Evolutionary conservation across 139 green algal genomes (phyloP), one percentile per base, ranked within the genome.

Genomic region (Yamagishiella unicocca): DNA sequence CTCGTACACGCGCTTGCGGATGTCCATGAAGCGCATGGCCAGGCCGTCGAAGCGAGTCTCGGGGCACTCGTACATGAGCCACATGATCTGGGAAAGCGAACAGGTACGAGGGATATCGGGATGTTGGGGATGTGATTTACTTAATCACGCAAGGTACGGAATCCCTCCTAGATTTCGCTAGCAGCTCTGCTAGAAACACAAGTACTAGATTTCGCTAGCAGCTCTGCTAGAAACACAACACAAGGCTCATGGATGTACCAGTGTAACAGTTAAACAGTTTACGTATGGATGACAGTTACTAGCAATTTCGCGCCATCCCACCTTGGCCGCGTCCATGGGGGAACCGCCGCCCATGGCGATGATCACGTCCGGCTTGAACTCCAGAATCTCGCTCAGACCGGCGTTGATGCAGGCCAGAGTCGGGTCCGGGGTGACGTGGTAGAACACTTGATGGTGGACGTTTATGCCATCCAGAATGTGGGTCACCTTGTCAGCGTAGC

Each of bases 1-100:
- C 46, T 90, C 89, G 43, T 96, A 95, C 62, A 96, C 91, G 25
- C 93, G 89, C 90, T 95, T 96, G 72, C 94, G 92, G 75, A 96
- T 96, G 82, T 96, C 94, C 91, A 96, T 96, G 94, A 96, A 96
- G 58, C 94, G 88, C 67, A 93, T 90, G n/a, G 94, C 84, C 53
- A 96, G 80, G 54, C 90, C 88, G 74, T 96, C 90, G 68, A 96
- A 95, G 82, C 93, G 90, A 46, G 93, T 93, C 29, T 95, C 91
- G 2, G 94, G 94, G 38, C 88, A 72, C 91, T 96, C 94, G 58
- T 96, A 96, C 92, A 96, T 93, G 2, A 96, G 89, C 92, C 93
- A 94, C 84, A 90, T 91, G 64, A 88, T 89, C 80, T 87, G 74
- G 1, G 17, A 42, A 50, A 17, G n/a, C n/a, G n/a, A n/a, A n/a